Evolutionary conservation across 2,329 filamentous ascomycete species (phyloP).

Genomic region (Apiospora hydei): DNA sequence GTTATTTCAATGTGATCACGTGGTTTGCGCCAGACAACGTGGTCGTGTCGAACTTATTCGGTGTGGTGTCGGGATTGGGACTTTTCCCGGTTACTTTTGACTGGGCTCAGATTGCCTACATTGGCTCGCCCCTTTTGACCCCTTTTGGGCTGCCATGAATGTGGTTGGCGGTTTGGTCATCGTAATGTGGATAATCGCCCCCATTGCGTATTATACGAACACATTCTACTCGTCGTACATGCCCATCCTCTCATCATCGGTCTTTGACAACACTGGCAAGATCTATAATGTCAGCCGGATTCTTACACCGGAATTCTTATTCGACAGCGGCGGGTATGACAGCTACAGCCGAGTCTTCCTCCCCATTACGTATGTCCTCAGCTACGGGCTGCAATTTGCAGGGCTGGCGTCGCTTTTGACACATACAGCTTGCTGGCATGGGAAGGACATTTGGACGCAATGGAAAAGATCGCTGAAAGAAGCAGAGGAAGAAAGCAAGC

Average conservation of each 20-base stretch:
- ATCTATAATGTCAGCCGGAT: conserved; percentile 85
- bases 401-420: conserved; percentile 80
- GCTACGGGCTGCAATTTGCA: conserved; percentile 87
- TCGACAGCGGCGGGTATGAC: conserved; percentile 78
- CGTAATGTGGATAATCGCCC: conserved; percentile 86
- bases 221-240: conserved; percentile 83
- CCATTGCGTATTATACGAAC: conserved; percentile 82
- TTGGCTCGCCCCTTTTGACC: conserved; percentile 82
- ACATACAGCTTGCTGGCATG: conserved; percentile 86
- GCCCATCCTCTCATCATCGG: conserved; percentile 83
- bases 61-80: conserved; percentile 83
- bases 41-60: conserved; percentile 86
- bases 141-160: conserved; percentile 87
- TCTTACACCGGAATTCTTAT: conserved; percentile 77
- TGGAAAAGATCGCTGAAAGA: conserved; percentile 75
- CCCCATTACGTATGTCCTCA: conserved; percentile 86
- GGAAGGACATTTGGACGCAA: conserved; percentile 80
- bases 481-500: conserved; percentile 58
- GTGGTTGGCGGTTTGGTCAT: conserved; percentile 80
- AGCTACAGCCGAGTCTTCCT: conserved; percentile 86
- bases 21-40: conserved; percentile 89
- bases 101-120: conserved; percentile 90
- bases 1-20: conserved; percentile 88
- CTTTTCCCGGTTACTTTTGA: conserved; percentile 89
- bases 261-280: conserved; percentile 84